Percentiles rank a stretch among this genome's conserved stretches.
Evolutionary conservation across 306 rosid genomes (phyloP).

Genomic region (Prunus armeniaca): DNA sequence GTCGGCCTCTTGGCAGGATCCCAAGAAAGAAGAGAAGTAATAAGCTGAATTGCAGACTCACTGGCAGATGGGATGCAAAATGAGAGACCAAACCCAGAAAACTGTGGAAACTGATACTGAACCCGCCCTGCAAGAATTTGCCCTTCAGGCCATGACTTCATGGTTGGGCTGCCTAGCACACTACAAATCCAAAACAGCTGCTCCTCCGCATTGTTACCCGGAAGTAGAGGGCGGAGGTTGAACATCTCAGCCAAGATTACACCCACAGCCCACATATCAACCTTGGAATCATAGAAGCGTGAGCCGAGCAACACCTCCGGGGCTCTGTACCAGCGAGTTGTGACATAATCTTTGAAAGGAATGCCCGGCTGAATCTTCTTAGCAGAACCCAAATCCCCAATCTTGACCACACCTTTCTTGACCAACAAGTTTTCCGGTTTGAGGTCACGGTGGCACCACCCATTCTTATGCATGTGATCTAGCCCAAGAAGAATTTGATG

Average conservation of each 20-base stretch:
- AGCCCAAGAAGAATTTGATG: not conserved
- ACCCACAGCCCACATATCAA: conserved; percentile 10
- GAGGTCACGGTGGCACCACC: not conserved
- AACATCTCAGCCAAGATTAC: not conserved
- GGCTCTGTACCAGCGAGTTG: not conserved
- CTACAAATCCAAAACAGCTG: not conserved
- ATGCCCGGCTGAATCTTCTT: not conserved
- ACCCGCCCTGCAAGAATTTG: not conserved
- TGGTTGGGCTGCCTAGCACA: not conserved
- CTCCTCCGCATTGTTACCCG: accelerated
- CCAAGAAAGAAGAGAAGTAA: not conserved
- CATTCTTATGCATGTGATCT: not conserved
- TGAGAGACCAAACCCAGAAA: not conserved
- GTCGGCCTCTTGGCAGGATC: not conserved
- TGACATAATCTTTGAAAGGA: not conserved
- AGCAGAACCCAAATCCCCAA: not conserved
- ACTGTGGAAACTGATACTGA: not conserved
- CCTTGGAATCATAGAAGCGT: not conserved
- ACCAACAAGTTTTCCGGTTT: not conserved
- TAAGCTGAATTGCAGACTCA: not conserved
- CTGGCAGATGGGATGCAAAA: not conserved
- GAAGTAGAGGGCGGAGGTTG: not conserved
- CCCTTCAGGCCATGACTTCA: not conserved
- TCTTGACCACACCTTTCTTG: not conserved
- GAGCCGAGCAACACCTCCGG: not conserved